Conservation (phyloP, 768 basidiomycete genomes). For the Boletus coccyginus region DNA sequence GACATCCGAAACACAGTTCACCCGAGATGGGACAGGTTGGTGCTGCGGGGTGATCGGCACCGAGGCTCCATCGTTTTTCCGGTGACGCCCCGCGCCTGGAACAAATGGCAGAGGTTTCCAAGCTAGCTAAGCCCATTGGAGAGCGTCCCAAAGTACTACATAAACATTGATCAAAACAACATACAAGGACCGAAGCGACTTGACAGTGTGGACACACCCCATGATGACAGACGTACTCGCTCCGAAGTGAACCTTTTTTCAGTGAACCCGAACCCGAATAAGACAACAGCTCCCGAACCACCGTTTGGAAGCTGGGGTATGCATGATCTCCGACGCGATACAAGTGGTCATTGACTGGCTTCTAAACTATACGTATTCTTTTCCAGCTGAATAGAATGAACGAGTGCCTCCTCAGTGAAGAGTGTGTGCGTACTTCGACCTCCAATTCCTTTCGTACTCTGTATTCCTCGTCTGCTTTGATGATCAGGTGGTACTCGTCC, state of each 20-base stretch:
- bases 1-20: background rate
- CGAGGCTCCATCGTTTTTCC: background rate
- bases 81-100: background rate
- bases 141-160: background rate
- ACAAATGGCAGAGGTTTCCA: background rate
- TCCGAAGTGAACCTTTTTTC: no score
- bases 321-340: background rate
- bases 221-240: background rate
- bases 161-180: background rate
- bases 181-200: background rate
- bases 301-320: background rate
- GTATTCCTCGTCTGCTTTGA: slow-evolving; percentile 80
- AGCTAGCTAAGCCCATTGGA: background rate
- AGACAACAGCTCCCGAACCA: background rate
- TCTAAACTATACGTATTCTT: slow-evolving; percentile 85
- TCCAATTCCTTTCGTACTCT: slow-evolving; percentile 71
- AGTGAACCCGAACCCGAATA: background rate
- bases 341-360: slow-evolving; percentile 13
- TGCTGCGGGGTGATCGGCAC: background rate
- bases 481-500: slow-evolving; percentile 79
- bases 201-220: background rate
- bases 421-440: slow-evolving; percentile 50
- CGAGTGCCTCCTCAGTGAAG: background rate
- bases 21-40: background rate
- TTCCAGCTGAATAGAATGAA: slow-evolving; percentile 51